These are phyloP conservation scores for Coemansia sp. DNA, from an alignment of 192 early-diverging fungal species.

Conservation along the genomic window DNA sequence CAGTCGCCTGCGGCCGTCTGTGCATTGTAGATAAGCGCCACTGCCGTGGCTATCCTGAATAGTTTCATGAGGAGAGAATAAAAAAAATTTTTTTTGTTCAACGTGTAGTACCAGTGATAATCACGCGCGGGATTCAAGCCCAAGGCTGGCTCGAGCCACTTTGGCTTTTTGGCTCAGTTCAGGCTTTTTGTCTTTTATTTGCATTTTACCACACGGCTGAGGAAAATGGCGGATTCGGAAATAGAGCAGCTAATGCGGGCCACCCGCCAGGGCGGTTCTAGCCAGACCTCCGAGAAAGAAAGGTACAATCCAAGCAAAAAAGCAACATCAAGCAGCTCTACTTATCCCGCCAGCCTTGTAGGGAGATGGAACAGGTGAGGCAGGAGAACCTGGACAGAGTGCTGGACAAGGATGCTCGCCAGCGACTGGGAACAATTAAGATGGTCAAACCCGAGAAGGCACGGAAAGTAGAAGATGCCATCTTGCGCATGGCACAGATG, in stretches of 20 bases:
- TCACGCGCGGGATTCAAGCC: too few relatives aligned
- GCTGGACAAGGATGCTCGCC: conserved; percentile 75
- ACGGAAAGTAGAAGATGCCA: neutral
- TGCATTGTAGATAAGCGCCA: conserved; percentile 9
- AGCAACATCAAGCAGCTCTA: neutral
- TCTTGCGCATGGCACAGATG: neutral
- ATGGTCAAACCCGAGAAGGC: conserved; percentile 91
- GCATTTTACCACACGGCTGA: neutral
- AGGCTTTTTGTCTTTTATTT: neutral
- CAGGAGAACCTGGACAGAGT: conserved; percentile 78
- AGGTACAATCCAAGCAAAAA: conserved; percentile 4
- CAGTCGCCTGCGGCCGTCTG: conserved; percentile 21
- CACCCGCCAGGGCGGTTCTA: neutral
- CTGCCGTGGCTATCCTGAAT: neutral
- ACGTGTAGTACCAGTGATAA: too few relatives aligned
- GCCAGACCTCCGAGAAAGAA: neutral
- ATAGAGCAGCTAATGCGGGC: conserved; percentile 11
- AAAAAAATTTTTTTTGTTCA: too few relatives aligned
- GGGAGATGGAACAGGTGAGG: conserved; percentile 79
- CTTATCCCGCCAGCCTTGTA: neutral
- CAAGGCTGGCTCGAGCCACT: too few relatives aligned
- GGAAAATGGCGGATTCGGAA: conserved; percentile 23
- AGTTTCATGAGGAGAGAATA: too few relatives aligned
- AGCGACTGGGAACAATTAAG: conserved; percentile 81
- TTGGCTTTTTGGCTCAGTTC: too few relatives aligned